These are phyloP conservation scores for Leccinum sublutescens DNA, from an alignment of 768 basidiomycete species.

Conservation along the genomic window DNA sequence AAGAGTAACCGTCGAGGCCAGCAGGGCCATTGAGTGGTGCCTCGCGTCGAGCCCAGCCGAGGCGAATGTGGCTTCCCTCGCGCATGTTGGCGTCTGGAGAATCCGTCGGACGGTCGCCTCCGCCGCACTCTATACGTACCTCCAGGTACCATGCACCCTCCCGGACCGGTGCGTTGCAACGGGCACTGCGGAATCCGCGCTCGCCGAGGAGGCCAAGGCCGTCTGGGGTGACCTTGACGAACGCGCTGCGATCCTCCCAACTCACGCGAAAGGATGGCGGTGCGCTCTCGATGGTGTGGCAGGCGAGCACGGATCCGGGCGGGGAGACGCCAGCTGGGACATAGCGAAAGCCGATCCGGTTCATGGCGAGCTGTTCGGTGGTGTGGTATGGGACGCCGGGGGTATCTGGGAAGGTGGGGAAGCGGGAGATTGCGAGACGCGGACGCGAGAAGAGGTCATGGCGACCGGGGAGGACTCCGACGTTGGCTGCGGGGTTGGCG, in stretches of 20 bases:
- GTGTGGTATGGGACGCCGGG: slow-evolving; percentile 53
- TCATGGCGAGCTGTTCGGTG: slow-evolving; percentile 70
- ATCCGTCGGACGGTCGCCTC: slow-evolving; percentile 50
- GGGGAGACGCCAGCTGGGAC: slow-evolving; percentile 73
- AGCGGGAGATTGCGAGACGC: slow-evolving; percentile 71
- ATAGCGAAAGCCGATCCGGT: slow-evolving; percentile 78
- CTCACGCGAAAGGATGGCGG: slow-evolving; percentile 71
- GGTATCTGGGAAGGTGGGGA: slow-evolving; percentile 64
- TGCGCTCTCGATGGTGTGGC: slow-evolving; percentile 77
- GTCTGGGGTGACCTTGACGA: slow-evolving; percentile 75
- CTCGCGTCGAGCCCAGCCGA: slow-evolving; percentile 92
- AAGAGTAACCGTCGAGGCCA: slow-evolving; percentile 92
- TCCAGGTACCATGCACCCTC: slow-evolving; percentile 96
- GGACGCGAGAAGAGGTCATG: slow-evolving; percentile 70
- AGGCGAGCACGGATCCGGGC: slow-evolving; percentile 55
- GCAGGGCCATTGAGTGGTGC: slow-evolving; percentile 91
- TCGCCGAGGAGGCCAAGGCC: slow-evolving; percentile 75
- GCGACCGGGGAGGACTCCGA: slow-evolving; percentile 55
- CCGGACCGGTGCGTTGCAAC: slow-evolving; percentile 85
- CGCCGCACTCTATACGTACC: slow-evolving; percentile 73
- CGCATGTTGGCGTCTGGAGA: slow-evolving; percentile 44
- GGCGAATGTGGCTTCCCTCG: slow-evolving; percentile 79
- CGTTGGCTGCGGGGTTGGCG: slow-evolving; percentile 36
- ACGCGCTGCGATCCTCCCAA: slow-evolving; percentile 90
- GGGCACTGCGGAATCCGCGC: slow-evolving; percentile 87